Percentiles rank a stretch among this genome's conserved stretches.
Conservation (phyloP, 192 early-diverging fungal species). For the Fimicolochytrium jonesii region DNA sequence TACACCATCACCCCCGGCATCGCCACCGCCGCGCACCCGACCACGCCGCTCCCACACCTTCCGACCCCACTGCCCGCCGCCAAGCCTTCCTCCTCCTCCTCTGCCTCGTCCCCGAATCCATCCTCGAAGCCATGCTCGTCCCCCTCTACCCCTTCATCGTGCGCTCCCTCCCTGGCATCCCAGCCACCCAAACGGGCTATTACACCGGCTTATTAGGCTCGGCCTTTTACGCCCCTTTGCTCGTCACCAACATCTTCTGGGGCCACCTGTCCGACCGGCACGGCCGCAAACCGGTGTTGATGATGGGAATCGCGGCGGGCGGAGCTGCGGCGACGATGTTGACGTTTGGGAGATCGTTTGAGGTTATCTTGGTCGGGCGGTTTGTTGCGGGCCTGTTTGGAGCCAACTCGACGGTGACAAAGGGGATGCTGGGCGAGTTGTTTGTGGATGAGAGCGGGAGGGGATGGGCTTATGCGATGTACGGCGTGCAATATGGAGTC, state of each 20-base stretch:
- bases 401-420: conserved; percentile 41
- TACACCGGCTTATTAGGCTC: conserved; percentile 39
- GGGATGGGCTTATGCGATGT: conserved; percentile 44
- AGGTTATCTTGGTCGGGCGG: conserved; percentile 24
- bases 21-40: no score
- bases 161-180: conserved; percentile 1
- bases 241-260: conserved; percentile 49
- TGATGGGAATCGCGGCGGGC: conserved; percentile 7
- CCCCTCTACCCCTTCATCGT: conserved; percentile 47
- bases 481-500: conserved; percentile 41
- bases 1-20: no score
- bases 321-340: conserved; percentile 12
- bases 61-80: conserved; percentile 1
- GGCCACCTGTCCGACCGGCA: conserved; percentile 36
- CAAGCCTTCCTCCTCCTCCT: conserved; percentile 32
- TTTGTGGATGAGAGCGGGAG: conserved; percentile 19
- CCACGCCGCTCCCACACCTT: no score
- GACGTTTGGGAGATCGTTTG: conserved; percentile 24
- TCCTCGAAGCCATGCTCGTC: conserved; percentile 40
- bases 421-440: conserved; percentile 46
- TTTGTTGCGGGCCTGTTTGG: conserved; percentile 47
- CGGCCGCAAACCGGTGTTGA: conserved; percentile 29
- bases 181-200: conserved; percentile 22
- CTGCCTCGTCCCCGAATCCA: conserved; percentile 39
- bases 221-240: conserved; percentile 45